Conservation (phyloP, 257 asterid genomes). For the Solanum clarkiae region DNA sequence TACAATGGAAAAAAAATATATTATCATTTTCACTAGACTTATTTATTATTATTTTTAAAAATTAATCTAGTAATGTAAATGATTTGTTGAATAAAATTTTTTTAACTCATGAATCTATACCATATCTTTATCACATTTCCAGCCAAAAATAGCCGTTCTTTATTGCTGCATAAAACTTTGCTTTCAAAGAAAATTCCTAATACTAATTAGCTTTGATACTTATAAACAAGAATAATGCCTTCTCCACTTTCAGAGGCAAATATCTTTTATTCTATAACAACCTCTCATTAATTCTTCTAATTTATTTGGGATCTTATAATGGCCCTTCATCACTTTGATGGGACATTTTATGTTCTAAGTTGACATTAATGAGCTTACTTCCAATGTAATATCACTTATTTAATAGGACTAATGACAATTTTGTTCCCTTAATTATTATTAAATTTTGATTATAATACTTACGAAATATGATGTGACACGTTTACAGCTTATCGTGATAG, state of each 20-base stretch:
- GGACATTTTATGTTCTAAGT: neutral
- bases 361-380: neutral
- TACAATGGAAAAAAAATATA: no score
- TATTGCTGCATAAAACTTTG: neutral
- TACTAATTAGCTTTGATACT: neutral
- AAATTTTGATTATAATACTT: neutral
- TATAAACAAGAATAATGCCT: slow-evolving; percentile 6
- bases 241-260: slow-evolving; percentile 37
- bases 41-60: neutral
- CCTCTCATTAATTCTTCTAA: slow-evolving; percentile 13
- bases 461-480: neutral
- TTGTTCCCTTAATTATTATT: neutral
- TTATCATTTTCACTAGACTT: neutral
- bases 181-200: neutral
- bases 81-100: neutral
- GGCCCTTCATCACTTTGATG: neutral
- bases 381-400: neutral
- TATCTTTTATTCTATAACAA: slow-evolving; percentile 2
- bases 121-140: neutral
- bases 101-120: neutral
- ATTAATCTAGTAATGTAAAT: neutral
- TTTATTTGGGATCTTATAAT: neutral
- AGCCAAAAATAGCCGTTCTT: neutral
- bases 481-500: neutral
- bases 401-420: neutral